Conservation (phyloP, 495 filamentous ascomycete species). For the Aspergillus ostianus region DNA sequence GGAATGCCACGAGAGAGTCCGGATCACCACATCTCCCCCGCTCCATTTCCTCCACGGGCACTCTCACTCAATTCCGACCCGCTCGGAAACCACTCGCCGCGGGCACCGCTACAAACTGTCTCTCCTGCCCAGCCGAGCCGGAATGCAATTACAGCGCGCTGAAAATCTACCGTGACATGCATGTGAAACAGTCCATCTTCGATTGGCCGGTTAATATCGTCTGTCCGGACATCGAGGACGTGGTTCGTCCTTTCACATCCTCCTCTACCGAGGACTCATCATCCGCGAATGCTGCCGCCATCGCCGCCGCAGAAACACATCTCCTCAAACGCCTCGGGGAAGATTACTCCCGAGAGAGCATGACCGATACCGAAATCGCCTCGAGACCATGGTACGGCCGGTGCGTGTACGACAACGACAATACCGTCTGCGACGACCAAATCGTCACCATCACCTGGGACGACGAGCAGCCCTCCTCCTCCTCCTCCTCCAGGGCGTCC, state of each 20-base stretch:
- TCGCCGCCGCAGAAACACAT: constrained; percentile 23
- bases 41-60: constrained; percentile 66
- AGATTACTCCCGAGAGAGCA: constrained; percentile 56
- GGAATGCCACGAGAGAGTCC: background rate
- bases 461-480: constrained; percentile 19
- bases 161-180: constrained; percentile 66
- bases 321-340: constrained; percentile 52
- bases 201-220: constrained; percentile 87
- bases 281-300: background rate
- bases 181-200: constrained; percentile 57
- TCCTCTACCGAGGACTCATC: background rate
- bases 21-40: constrained; percentile 62
- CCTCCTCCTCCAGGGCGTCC: background rate
- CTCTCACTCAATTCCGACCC: constrained; percentile 62
- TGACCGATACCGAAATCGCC: constrained; percentile 52
- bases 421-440: constrained; percentile 88
- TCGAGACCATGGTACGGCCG: constrained; percentile 80
- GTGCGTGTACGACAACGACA: constrained; percentile 91
- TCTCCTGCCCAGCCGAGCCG: constrained; percentile 69
- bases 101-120: constrained; percentile 79
- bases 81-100: constrained; percentile 71
- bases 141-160: constrained; percentile 81
- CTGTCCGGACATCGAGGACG: constrained; percentile 84
- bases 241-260: constrained; percentile 6
- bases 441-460: constrained; percentile 84